Percentiles rank a stretch among this genome's conserved stretches.
These are phyloP conservation scores for Colletotrichum ledebouriae DNA, from an alignment of 2,329 filamentous ascomycete genomes.

Conservation along the genomic window DNA sequence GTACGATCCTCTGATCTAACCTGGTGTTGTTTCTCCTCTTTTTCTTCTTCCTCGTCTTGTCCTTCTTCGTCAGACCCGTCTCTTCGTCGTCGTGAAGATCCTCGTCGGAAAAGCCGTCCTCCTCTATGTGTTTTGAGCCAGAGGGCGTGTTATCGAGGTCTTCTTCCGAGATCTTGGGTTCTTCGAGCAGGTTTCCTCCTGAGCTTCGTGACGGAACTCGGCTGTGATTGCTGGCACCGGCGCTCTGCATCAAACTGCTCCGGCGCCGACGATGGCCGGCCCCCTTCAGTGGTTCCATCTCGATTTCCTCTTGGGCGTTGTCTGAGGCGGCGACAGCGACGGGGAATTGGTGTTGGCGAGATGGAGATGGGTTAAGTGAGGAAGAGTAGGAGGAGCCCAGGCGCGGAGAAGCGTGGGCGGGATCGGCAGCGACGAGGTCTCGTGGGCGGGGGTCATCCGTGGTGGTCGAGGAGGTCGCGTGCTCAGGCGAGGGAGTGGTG, in stretches of 20 bases:
- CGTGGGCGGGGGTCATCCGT: conserved; percentile 31
- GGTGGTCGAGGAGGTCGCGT: conserved; percentile 36
- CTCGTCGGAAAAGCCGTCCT: conserved; percentile 76
- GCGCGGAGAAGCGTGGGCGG: conserved; percentile 28
- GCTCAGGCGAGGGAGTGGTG: conserved; percentile 29
- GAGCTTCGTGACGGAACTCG: conserved; percentile 49
- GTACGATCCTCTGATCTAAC: conserved; percentile 77
- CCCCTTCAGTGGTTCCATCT: conserved; percentile 67
- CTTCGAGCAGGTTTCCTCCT: conserved; percentile 51
- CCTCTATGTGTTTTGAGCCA: conserved; percentile 53
- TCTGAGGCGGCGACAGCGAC: conserved; percentile 37
- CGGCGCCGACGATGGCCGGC: conserved; percentile 67
- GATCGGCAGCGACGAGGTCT: conserved; percentile 21
- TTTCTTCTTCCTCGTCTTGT: conserved; percentile 76
- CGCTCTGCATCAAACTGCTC: conserved; percentile 65
- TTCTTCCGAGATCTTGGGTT: conserved; percentile 63
- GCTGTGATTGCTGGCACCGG: conserved; percentile 44
- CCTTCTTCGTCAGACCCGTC: conserved; percentile 82
- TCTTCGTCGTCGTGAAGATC: conserved; percentile 89
- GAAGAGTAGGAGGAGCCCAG: conserved; percentile 28
- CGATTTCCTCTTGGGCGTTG: conserved; percentile 57
- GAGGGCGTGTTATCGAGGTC: conserved; percentile 44
- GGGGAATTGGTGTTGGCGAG: conserved; percentile 4
- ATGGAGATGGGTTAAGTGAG: conserved; percentile 5
- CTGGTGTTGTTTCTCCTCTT: conserved; percentile 76